These are phyloP conservation scores for Setaria viridis DNA, from an alignment of 202 grass and related monocot genomes.

Conservation along the genomic window DNA sequence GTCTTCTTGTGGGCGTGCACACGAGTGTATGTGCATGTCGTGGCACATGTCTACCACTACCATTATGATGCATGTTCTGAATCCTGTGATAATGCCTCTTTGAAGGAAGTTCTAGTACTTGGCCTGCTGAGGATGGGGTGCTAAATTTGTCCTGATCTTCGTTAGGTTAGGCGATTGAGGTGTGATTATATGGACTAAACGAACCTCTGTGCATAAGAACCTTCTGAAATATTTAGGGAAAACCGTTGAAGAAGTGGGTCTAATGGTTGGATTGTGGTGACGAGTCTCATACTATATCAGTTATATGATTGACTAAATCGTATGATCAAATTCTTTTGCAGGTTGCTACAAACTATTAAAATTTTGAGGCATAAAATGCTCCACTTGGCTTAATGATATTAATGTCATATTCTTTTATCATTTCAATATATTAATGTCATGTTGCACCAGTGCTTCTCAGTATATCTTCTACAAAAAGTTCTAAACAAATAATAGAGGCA, in stretches of 20 bases:
- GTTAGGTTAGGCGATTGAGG: conserved; percentile 24
- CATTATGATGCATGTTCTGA: conserved; percentile 43
- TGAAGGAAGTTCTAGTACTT: conserved; percentile 25
- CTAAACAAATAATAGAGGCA: conserved; percentile 19
- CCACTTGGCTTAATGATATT: conserved; percentile 21
- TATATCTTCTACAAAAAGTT: conserved; percentile 5
- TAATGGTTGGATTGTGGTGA: neutral
- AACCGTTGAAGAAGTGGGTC: neutral
- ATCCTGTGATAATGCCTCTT: conserved; percentile 42
- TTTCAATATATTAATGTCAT: conserved; percentile 19
- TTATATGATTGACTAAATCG: conserved; percentile 16
- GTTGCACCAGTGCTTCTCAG: neutral
- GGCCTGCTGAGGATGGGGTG: conserved; percentile 3
- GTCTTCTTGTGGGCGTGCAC: conserved; percentile 50
- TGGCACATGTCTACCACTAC: conserved; percentile 49
- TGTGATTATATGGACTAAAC: conserved; percentile 25
- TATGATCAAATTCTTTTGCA: conserved; percentile 18
- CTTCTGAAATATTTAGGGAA: neutral
- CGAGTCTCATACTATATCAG: neutral
- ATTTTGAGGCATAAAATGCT: neutral
- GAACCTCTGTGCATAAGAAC: neutral
- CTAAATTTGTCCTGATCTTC: conserved; percentile 31
- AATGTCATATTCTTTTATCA: neutral
- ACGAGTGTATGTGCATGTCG: conserved; percentile 58
- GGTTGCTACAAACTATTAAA: neutral